Evolutionary conservation across 164 flowering plant genomes (phyloP).

Genomic region (Berberis thunbergii): DNA sequence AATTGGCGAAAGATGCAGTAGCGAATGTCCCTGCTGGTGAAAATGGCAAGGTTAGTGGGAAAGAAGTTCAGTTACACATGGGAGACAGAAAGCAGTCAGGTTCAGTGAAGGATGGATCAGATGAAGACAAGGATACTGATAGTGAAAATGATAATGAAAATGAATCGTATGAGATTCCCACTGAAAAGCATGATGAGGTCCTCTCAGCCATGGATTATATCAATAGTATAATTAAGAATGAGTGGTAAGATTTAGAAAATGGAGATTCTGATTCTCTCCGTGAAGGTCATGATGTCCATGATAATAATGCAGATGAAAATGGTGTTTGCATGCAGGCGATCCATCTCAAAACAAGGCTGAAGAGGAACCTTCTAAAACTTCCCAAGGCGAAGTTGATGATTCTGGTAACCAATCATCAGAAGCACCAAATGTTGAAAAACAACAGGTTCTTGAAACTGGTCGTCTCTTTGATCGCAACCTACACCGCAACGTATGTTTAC

Average conservation of each 20-base stretch:
- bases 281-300: conserved; percentile 14
- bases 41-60: conserved; percentile 13
- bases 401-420: conserved; percentile 14
- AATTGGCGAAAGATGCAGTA: conserved; percentile 8
- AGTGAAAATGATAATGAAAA: neutral
- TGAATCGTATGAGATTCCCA: conserved; percentile 9
- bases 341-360: conserved; percentile 10
- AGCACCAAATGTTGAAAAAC: conserved; percentile 21
- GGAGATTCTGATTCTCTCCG: conserved; percentile 19
- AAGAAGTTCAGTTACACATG: conserved; percentile 15
- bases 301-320: conserved; percentile 5
- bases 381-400: conserved; percentile 17
- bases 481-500: conserved; percentile 60
- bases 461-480: conserved; percentile 93
- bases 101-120: conserved; percentile 10
- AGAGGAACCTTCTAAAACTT: conserved; percentile 17
- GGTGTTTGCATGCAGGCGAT: conserved; percentile 7
- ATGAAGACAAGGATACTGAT: conserved; percentile 13
- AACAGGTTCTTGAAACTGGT: conserved; percentile 38
- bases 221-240: conserved; percentile 63
- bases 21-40: conserved; percentile 17
- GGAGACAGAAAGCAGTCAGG: conserved; percentile 10
- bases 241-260: conserved; percentile 79
- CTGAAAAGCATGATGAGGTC: conserved; percentile 23
- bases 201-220: conserved; percentile 76